Evolutionary conservation across 768 basidiomycete species (phyloP), one percentile per base, ranked within the genome.

Genomic region (Termitomyces sp.): DNA sequence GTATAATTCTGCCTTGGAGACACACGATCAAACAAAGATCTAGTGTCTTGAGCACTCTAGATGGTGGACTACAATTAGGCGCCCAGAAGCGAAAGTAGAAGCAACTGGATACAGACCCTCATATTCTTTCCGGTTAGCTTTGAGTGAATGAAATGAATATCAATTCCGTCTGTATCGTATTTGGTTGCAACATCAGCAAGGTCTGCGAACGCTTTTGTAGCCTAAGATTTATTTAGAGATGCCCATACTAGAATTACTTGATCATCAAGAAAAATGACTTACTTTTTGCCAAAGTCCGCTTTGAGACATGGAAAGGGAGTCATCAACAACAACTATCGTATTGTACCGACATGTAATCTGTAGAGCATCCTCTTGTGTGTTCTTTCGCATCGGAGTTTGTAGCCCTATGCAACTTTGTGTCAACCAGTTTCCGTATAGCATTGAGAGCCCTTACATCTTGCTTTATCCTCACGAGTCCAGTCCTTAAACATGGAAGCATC

Each of bases 121-220:
- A 83, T 48, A 57, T 75, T 72, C 10, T 54, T 47, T 0, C 73
- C 74, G 35, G 64, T 63, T 53, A 55, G 63, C 32, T 55, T 43
- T 52, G 74, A 66, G 59, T 87, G 86, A 54, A 88, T 63, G 69
- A 88, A 88, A 61, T 81, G 69, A 4, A 87, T 73, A 58, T 87
- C 86, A 42, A 88, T 78, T 2, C 86, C 86, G 57, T 85, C 78
- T 6, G 61, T 64, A 59, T 85, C 85, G 53, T 86, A 85, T 42
- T 67, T 58, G 1, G 75, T 68, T 0, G 83, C 83, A 6, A 70
- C 69, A 7, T 74, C 70, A 13, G 82, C 84, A 10, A 88, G 72
- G 3, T 70, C 66, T 43, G 75, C 74, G 32, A 86, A 71, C 2
- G 82, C 81, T 20, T 73, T 64, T 44, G 69, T 64, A 2, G 82